Base-by-base conservation (phyloP, 345 rosid species). In the Laguncularia racemosa region DNA sequence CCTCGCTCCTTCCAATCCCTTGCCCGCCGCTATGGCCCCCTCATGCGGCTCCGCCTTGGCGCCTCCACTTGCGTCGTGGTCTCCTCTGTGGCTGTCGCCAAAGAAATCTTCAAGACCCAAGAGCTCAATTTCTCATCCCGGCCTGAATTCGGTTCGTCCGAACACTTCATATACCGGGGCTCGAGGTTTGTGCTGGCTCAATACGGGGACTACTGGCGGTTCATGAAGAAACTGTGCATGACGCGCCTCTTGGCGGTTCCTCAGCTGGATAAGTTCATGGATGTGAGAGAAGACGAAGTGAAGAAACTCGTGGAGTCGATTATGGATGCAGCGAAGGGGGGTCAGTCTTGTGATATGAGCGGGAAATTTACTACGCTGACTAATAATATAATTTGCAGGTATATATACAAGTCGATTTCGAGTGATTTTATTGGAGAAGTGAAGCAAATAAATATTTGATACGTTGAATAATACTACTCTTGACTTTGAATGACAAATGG, bases 171-270 rank as follows among this genome's bases (percentile, higher is more conserved):
- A 33, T 71, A 76, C 45, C 44, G 44, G 9, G 68, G 74, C 0
- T 64, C 68, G 0, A 52, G 65, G 16, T 76, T 76, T 52, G 52
- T 63, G 4, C 62, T 52, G 3, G 65, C 69, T 4, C 76, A 69
- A 12, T 71, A 71, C 46, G 65, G 71, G 10, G 56, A 43, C 3
- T 71, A 75, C 52, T 75, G 76, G 71, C 61, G 63, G 16, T 76
- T 65, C 68, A 65, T 76, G 71, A 76, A 76, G 76, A 71, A 65
- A 65, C 45, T 76, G 6, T 71, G 76, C 56, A 46, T 68, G 63
- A 71, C 71, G 14, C 33, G 64, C 64, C 66, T 76, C 14, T 67
- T 71, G 15, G 67, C 74, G 3, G 71, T 66, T 16, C 55, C 73
- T 17, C 76, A 71, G 67, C 73, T 56, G 15, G 71, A 44, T 9